Base-by-base conservation (phyloP, 305 asterid genomes). In the Fraxinus latifolia region DNA sequence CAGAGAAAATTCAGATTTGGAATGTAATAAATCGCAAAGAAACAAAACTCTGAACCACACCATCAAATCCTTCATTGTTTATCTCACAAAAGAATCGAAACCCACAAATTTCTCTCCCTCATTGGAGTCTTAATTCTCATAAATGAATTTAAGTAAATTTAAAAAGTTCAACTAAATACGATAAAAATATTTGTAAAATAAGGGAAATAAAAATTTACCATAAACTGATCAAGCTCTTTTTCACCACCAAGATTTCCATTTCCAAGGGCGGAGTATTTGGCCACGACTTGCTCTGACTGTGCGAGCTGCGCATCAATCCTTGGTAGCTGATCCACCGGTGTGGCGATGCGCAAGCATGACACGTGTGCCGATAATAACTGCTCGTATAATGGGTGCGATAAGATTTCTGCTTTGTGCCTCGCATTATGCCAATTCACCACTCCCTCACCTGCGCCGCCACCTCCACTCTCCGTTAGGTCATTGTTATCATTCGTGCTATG, bases 271-370 rank as follows among this genome's bases (percentile, higher is more conserved):
- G 90, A 84, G 82, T 90, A 90, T 23, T 89, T 89, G 0, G 89
- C 89, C 8, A 85, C 85, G 9, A 90, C 90, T 68, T 90, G 88
- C 77, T 89, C 88, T 25, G 90, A 83, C 84, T 89, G 91, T 2
- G 92, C 85, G 15, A 90, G 86, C 83, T 88, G 91, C 4, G 89
- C 89, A 62, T 89, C 92, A 17, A 89, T 89, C 75, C 90, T 84
- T 2, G 93, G 91, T 85, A 90, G 88, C 87, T 90, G 93, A 84
- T 90, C 91, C 29, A 90, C 93, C 4, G 91, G 93, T n/a, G 91
- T 90, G 0, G 91, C 91, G 11, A 90, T 88, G 19, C 91, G 84
- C 72, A 90, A 78, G 82, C 93, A 90, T n/a, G 91, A 81, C 42
- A 88, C 90, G 27, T 90, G 91, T 3, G 91, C 89, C 5, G 90